phyloP scores from a whole-genome alignment of 495 filamentous ascomycete genomes.

The Neurospora sp. region DNA sequence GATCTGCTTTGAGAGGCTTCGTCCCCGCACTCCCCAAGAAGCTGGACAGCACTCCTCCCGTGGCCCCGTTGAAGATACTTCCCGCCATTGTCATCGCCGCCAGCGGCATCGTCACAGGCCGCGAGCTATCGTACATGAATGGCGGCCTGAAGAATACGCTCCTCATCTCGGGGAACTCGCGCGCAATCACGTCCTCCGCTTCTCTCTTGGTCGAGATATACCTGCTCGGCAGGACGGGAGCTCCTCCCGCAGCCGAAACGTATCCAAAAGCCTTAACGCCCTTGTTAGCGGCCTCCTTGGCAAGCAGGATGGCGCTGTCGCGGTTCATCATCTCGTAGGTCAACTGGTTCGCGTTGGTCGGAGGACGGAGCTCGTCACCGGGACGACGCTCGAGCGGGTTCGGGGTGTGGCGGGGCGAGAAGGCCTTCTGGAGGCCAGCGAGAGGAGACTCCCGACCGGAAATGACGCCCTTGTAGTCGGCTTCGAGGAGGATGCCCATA shows the following conservation, averaged over 20 bases:
- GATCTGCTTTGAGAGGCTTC: conserved; percentile 78
- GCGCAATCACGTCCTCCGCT: conserved; percentile 69
- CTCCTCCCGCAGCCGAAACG: conserved; percentile 79
- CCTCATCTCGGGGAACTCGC: conserved; percentile 61
- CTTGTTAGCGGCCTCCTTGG: conserved; percentile 58
- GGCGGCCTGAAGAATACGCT: conserved; percentile 74
- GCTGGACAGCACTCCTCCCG: conserved; percentile 61
- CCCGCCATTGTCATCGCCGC: conserved; percentile 61
- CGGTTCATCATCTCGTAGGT: conserved; percentile 99
- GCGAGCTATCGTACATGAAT: conserved; percentile 78
- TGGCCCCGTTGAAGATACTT: conserved; percentile 57
- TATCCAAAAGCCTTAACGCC: conserved; percentile 66
- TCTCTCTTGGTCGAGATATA: conserved; percentile 91
- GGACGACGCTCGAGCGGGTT: conserved; percentile 51
- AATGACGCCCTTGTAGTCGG: conserved; percentile 92
- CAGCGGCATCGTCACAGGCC: conserved; percentile 74
- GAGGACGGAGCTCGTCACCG: conserved; percentile 32
- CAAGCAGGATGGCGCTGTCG: conserved; percentile 74
- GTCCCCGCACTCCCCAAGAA: conserved; percentile 73
- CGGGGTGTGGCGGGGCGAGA: conserved; percentile 51
- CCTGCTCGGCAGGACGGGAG: conserved; percentile 67
- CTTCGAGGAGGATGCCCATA: conserved; percentile 94
- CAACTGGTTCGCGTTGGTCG: conserved; percentile 49
- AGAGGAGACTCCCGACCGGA: conserved; percentile 68
- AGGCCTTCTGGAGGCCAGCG: conserved; percentile 64